Percentiles rank a stretch among this genome's conserved stretches.
These are phyloP conservation scores for Elongisporangium prolatum DNA, from an alignment of 352 stramenopile genomes.

Conservation along the genomic window DNA sequence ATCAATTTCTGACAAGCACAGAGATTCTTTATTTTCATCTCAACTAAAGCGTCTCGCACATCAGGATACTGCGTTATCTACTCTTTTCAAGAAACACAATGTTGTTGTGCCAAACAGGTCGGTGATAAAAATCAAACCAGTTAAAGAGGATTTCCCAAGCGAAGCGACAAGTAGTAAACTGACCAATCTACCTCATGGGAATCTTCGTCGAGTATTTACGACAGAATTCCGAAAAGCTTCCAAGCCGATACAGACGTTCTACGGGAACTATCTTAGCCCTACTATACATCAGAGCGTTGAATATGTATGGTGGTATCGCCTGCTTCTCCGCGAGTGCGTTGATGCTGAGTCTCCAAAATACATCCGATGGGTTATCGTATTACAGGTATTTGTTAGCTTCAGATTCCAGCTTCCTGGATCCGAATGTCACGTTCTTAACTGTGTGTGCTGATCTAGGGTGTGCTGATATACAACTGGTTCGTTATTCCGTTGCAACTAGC, in stretches of 20 bases:
- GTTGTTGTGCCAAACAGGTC: neutral
- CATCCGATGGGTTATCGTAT: slow-evolving; percentile 43
- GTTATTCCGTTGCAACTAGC: slow-evolving; percentile 45
- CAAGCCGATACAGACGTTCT: slow-evolving; percentile 11
- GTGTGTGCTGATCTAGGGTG: slow-evolving; percentile 2
- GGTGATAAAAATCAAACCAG: neutral
- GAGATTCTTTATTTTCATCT: slow-evolving; percentile 8
- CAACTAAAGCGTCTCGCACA: slow-evolving; percentile 10
- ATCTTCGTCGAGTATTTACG: slow-evolving; percentile 13
- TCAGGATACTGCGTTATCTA: slow-evolving; percentile 16
- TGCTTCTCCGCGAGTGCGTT: slow-evolving; percentile 30
- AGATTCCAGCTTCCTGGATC: neutral
- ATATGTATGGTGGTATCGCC: slow-evolving; percentile 3
- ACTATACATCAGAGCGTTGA: neutral
- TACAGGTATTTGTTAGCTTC: slow-evolving; percentile 13
- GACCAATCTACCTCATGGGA: neutral
- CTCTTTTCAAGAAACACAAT: slow-evolving; percentile 7
- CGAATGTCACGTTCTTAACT: neutral
- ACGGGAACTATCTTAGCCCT: slow-evolving; percentile 11
- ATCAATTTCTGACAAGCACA: slow-evolving; percentile 2
- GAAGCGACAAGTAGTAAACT: neutral
- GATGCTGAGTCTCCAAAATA: slow-evolving; percentile 41
- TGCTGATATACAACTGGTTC: slow-evolving; percentile 38
- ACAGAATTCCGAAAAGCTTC: slow-evolving; percentile 7
- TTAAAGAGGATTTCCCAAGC: slow-evolving; percentile 3